Evolutionary conservation across 2,329 filamentous ascomycete species (phyloP), one percentile per base, ranked within the genome.

Genomic region (Sarocladium kiliense): DNA sequence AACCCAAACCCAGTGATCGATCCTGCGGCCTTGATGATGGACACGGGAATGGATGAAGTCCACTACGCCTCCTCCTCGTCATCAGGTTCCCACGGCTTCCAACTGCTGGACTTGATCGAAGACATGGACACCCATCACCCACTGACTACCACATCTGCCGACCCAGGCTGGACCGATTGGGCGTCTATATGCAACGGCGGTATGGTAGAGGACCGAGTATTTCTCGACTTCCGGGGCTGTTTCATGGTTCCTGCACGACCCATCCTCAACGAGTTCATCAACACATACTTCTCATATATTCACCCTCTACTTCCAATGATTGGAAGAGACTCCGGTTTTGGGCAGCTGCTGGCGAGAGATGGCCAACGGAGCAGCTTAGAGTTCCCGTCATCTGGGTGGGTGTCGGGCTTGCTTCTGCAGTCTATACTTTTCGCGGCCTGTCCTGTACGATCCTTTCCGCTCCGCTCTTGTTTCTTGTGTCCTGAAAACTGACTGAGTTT

Each of bases 251-350:
- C 64, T 0, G 59, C 62, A 21, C 50, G 63, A 16, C 55, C 50
- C 0, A 60, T 59, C 7, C 58, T 66, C 9, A 61, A 66, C 32
- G 63, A 66, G 34, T 65, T 66, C n/a, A 36, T 66, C n/a, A 32
- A 59, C 5, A 60, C 64, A 19, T 66, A 66, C 54, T 66, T 66
- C 14, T 39, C 60, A 1, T 63, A 66, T n/a, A 62, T 66, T 0
- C 65, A 66, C 39, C 64, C 65, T 2, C 61, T 66, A 54, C 61
- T 66, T 12, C 65, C 65, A 1, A 49, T 66, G 0, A 9, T 66
- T 7, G 39, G 39, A 11, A 21, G 39, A 9, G 39, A 44, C 10
- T 11, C 9, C 7, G 39, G 18, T 9, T 44, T 44, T 44, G 39
- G 39, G 7, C 14, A 18, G 6, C 39, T 44, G 6, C 23, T 44